A percentile compares a stretch with the other conserved stretches of the same genome.
Conservation (phyloP, 139 green algal species). For the Picochlorum sp. region DNA sequence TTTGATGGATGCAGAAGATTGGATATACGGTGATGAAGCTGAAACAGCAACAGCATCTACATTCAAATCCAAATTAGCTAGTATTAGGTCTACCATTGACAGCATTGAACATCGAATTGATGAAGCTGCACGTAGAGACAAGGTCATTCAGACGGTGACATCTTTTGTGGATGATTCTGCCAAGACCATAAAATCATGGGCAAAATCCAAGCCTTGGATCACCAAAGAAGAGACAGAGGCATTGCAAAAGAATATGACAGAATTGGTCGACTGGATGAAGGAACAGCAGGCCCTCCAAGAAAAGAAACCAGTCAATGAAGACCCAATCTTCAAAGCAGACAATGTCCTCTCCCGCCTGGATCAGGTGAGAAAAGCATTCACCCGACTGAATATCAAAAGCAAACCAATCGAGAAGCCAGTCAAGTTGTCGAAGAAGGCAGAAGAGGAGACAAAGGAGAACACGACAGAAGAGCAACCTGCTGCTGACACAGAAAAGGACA, state of each 20-base stretch:
- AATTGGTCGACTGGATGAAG: slow-evolving; percentile 52
- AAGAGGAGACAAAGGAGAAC: neutral
- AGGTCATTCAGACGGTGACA: neutral
- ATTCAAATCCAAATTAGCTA: slow-evolving; percentile 40
- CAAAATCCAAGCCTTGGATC: slow-evolving; percentile 78
- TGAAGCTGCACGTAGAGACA: slow-evolving; percentile 2
- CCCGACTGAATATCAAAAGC: slow-evolving; percentile 53
- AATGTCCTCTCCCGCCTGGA: slow-evolving; percentile 27
- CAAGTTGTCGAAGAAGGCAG: neutral
- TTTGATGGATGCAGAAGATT: slow-evolving; percentile 80
- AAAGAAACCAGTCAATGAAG: slow-evolving; percentile 47
- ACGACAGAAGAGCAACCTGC: neutral
- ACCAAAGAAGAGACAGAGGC: slow-evolving; percentile 47
- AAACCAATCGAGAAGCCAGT: slow-evolving; percentile 37
- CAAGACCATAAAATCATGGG: slow-evolving; percentile 47
- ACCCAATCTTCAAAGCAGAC: slow-evolving; percentile 41
- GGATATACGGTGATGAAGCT: slow-evolving; percentile 83
- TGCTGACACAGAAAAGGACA: neutral
- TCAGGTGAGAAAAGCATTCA: slow-evolving; percentile 26
- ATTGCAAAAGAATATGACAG: slow-evolving; percentile 47
- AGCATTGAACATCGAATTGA: slow-evolving; percentile 33
- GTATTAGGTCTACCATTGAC: slow-evolving; percentile 44
- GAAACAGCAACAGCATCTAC: slow-evolving; percentile 35
- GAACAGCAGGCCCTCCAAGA: slow-evolving; percentile 52
- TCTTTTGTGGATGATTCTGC: neutral